Conservation (phyloP, 164 flowering plant species). For the Magnolia kwangsiensis region DNA sequence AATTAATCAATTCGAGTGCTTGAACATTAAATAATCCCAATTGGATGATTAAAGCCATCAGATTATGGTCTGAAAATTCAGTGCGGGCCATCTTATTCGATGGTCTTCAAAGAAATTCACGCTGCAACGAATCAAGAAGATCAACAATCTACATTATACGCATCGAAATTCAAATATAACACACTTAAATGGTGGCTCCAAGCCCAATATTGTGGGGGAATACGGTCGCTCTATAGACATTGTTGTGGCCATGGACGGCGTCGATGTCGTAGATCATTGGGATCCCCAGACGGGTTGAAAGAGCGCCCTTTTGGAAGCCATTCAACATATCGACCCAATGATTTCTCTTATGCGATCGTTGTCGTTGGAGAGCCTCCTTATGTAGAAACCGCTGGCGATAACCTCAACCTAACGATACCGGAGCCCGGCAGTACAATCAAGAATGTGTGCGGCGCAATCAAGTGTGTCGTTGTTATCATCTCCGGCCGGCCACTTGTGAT, state of each 20-base stretch:
- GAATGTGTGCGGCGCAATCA: slow-evolving; percentile 26
- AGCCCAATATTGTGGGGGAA: slow-evolving; percentile 17
- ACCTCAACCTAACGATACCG: slow-evolving; percentile 25
- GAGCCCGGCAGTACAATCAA: slow-evolving; percentile 29
- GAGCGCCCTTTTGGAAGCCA: slow-evolving; percentile 49
- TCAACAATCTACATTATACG: background rate
- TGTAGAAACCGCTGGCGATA: slow-evolving; percentile 33
- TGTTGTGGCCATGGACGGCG: slow-evolving; percentile 18
- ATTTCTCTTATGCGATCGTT: slow-evolving; percentile 37
- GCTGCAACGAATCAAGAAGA: background rate
- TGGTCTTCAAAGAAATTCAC: background rate
- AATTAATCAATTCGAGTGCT: background rate
- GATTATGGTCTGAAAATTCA: background rate
- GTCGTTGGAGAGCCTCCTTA: slow-evolving; percentile 41
- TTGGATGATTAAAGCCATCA: background rate
- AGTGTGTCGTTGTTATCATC: slow-evolving; percentile 30
- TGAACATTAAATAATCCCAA: background rate
- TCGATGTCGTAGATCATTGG: slow-evolving; percentile 13
- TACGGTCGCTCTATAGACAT: slow-evolving; percentile 9
- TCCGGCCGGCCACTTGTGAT: slow-evolving; percentile 39
- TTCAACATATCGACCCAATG: slow-evolving; percentile 62
- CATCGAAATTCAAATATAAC: background rate
- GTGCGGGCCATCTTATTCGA: background rate
- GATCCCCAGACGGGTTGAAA: slow-evolving; percentile 54
- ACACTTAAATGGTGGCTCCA: slow-evolving; percentile 8